These are phyloP conservation scores for Phytophthora pisi DNA, from an alignment of 352 stramenopile genomes.

Conservation along the genomic window DNA sequence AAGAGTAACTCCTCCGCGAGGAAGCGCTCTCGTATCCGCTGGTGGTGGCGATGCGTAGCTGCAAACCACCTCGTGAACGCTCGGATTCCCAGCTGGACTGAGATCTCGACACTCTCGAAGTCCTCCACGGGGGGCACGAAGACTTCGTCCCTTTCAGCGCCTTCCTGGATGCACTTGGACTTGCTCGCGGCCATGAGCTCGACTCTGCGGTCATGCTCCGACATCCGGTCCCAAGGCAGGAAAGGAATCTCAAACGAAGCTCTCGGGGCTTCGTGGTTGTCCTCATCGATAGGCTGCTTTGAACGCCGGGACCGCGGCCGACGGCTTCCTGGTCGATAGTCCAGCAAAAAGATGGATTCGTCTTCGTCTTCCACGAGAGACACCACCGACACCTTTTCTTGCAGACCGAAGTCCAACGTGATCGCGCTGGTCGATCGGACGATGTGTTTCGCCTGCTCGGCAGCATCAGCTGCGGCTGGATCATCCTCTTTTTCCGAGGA, in stretches of 20 bases:
- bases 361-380: conserved; percentile 54
- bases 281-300: conserved; percentile 8
- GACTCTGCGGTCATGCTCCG: conserved; percentile 40
- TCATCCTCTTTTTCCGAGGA: conserved; percentile 13
- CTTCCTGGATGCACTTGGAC: conserved; percentile 49
- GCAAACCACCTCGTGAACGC: conserved; percentile 68
- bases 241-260: conserved; percentile 30
- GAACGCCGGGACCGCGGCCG: conserved; percentile 5
- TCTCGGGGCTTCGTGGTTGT: conserved; percentile 9
- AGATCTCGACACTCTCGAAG: conserved; percentile 52
- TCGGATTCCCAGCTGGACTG: conserved; percentile 48
- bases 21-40: conserved; percentile 60
- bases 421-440: conserved; percentile 9
- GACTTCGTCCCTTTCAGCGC: conserved; percentile 44
- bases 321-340: conserved; percentile 39
- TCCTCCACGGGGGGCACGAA: conserved; percentile 48
- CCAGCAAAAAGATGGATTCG: conserved; percentile 51
- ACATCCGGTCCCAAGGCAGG: conserved; percentile 52
- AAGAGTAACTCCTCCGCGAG: conserved; percentile 63
- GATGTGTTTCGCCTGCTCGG: conserved; percentile 1
- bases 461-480: neutral
- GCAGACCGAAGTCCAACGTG: conserved; percentile 16
- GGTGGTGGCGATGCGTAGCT: conserved; percentile 42
- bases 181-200: conserved; percentile 67
- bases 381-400: conserved; percentile 57